phyloP scores from a whole-genome alignment of 495 filamentous ascomycete species.

The Penicillium coffeae region DNA sequence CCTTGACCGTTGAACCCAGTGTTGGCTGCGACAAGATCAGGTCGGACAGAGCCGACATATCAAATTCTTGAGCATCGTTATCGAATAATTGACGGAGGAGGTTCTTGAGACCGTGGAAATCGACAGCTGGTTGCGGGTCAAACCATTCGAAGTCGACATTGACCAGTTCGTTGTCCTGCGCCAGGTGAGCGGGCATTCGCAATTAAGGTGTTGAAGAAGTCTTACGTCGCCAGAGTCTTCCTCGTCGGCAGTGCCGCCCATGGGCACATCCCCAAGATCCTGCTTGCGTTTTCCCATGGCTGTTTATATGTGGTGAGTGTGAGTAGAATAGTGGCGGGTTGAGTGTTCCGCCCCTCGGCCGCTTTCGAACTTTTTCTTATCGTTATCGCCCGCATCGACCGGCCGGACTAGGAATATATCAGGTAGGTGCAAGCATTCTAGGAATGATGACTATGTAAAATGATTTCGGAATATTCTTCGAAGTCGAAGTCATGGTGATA shows the following conservation, averaged over 20 bases:
- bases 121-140: slow-evolving; percentile 82
- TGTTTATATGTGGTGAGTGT: slow-evolving; percentile 4
- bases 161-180: slow-evolving; percentile 79
- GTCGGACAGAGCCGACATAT: slow-evolving; percentile 80
- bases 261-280: slow-evolving; percentile 42
- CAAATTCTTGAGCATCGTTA: slow-evolving; percentile 75
- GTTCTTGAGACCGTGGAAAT: slow-evolving; percentile 92
- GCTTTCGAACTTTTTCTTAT: slow-evolving; percentile 29
- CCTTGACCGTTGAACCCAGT: slow-evolving; percentile 92
- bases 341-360: slow-evolving; percentile 23
- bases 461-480: no score
- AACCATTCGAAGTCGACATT: slow-evolving; percentile 99
- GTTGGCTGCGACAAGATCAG: slow-evolving; percentile 84
- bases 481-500: no score
- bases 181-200: slow-evolving; percentile 2
- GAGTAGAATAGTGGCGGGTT: neutral
- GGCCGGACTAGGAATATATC: neutral
- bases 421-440: no score
- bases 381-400: slow-evolving; percentile 16
- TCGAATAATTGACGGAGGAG: slow-evolving; percentile 94
- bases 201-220: neutral
- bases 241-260: slow-evolving; percentile 35
- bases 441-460: no score
- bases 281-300: slow-evolving; percentile 53
- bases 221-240: slow-evolving; percentile 45